Conservation (phyloP, 306 rosid species). For the Astragalus membranaceus region DNA sequence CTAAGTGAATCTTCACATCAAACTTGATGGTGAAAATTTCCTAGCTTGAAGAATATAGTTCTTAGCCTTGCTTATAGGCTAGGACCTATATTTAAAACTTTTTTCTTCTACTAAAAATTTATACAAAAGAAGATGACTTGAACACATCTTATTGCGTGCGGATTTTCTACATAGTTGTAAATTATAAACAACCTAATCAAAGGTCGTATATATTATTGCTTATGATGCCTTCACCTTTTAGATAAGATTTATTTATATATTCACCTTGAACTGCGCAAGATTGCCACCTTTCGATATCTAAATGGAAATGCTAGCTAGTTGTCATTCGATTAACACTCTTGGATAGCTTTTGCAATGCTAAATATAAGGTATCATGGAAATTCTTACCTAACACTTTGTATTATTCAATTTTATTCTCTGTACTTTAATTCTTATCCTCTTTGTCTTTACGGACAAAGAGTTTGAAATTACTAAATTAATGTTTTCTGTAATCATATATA, state of each 20-base stretch:
- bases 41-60: no score
- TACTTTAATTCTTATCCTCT: conserved; percentile 4
- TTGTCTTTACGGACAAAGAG: neutral
- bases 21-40: no score
- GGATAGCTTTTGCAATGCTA: neutral
- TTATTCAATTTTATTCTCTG: conserved; percentile 9
- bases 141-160: neutral
- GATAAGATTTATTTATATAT: conserved; percentile 18
- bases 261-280: neutral
- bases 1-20: no score
- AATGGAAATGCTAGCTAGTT: conserved; percentile 6
- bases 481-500: neutral
- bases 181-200: neutral
- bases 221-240: neutral
- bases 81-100: no score
- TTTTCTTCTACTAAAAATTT: no score
- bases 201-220: neutral
- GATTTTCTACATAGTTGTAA: neutral
- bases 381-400: conserved; percentile 28
- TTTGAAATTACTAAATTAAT: conserved; percentile 11
- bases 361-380: conserved; percentile 8
- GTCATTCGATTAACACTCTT: conserved; percentile 13
- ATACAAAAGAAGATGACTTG: no score
- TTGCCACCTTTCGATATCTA: conserved; percentile 20
- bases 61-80: no score